Base-by-base conservation (phyloP, 345 rosid species). In the Firmiana major region DNA sequence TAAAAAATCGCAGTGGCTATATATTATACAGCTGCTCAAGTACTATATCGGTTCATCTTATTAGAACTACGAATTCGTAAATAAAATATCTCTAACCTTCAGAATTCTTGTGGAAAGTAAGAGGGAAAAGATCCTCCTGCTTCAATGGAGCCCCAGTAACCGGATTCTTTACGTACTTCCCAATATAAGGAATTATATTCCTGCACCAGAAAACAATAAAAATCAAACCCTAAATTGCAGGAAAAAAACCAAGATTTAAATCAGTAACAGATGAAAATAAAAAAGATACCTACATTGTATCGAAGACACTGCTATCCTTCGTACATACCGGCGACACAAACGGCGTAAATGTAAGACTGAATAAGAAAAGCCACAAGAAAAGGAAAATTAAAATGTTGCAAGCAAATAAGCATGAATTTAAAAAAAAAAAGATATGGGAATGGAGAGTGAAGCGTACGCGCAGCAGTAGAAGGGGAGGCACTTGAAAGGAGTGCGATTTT, bases 401-500 rank as follows among this genome's bases (percentile, higher is more conserved):
- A 22, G 36, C 63, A n/a, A 58, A 63, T n/a, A 31, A 74, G 68
- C 43, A 77, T 34, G n/a, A 63, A 72, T 8, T 19, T 0, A 16
- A 15, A 17, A 26, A 0, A 21, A 0, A 26, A 31, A 5, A 42
- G 45, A 76, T 6, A 3, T 6, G 57, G 7, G 59, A 10, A 57
- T 11, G 17, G 12, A 43, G 53, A 59, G 58, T 15, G 74, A 45
- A 31, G 63, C 84, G 31, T 88, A 93, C 99, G 97, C 94, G 99
- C 98, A 96, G 89, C 97, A 93, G 68, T 92, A 92, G 92, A 90
- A 93, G 63, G 98, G 98, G 59, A 96, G 97, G 78, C 97, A 92
- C 79, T 92, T 92, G 93, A 92, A 96, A 69, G 93, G 94, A 16
- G 97, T 87, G 9, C 83, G 85, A 53, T 79, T 76, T 73, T 92